Percentiles rank a stretch among this genome's conserved stretches.
Conservation (phyloP, 345 rosid genomes). For the Hypericum perforatum region DNA sequence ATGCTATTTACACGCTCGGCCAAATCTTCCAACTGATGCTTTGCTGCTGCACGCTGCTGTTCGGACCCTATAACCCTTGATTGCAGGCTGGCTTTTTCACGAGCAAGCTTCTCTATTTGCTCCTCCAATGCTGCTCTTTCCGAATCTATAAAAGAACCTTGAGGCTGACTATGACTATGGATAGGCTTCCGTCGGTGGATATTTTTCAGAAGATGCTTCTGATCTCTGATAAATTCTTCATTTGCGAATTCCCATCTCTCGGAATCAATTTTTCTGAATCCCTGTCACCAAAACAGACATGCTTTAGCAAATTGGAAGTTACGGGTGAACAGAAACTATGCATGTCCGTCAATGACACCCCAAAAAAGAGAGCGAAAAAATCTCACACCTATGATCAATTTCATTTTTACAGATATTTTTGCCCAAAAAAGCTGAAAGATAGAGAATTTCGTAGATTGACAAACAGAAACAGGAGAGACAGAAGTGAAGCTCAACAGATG, state of each 20-base stretch:
- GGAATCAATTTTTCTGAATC: slow-evolving; percentile 83
- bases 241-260: slow-evolving; percentile 91
- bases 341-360: too few relatives aligned
- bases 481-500: not conserved
- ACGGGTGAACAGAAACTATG: not conserved
- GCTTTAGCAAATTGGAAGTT: too few relatives aligned
- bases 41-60: slow-evolving; percentile 50
- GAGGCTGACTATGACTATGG: slow-evolving; percentile 86
- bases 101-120: slow-evolving; percentile 57
- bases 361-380: too few relatives aligned
- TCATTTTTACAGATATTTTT: too few relatives aligned
- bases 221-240: slow-evolving; percentile 76
- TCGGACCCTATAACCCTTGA: slow-evolving; percentile 39
- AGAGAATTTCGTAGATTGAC: not conserved
- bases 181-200: slow-evolving; percentile 83
- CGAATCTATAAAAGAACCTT: slow-evolving; percentile 34
- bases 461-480: not conserved
- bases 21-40: slow-evolving; percentile 53
- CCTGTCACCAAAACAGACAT: slow-evolving; percentile 34
- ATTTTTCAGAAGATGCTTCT: slow-evolving; percentile 82
- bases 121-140: slow-evolving; percentile 66
- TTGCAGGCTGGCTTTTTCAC: slow-evolving; percentile 61
- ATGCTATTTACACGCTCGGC: slow-evolving; percentile 36
- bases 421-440: too few relatives aligned
- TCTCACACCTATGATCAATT: too few relatives aligned